phyloP scores from a whole-genome alignment of 108 stramenopile species.

The Mediolabrus comicus region DNA sequence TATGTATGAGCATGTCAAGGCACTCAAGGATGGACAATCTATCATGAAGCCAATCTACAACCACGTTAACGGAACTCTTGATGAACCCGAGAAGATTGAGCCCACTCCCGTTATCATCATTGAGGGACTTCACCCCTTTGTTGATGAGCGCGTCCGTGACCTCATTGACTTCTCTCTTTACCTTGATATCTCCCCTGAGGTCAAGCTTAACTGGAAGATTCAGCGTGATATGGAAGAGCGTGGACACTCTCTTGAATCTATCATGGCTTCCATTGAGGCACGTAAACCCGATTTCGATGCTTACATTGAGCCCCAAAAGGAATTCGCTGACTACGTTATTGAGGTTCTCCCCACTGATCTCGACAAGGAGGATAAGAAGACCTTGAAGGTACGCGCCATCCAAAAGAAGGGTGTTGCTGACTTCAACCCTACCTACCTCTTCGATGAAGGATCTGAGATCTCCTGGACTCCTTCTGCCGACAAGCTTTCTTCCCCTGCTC shows the following conservation, averaged over 20 bases:
- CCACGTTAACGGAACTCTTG: conserved; percentile 98
- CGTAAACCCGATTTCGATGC: conserved; percentile 96
- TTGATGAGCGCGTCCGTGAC: conserved; percentile 92
- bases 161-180: conserved; percentile 97
- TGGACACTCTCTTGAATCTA: conserved; percentile 94
- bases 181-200: conserved; percentile 95
- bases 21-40: conserved; percentile 92
- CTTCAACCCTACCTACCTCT: conserved; percentile 93
- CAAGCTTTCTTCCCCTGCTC: conserved; percentile 90
- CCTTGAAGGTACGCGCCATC: conserved; percentile 91
- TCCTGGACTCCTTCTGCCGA: conserved; percentile 86
- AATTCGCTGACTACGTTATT: conserved; percentile 88
- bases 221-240: conserved; percentile 98
- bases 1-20: conserved; percentile 95
- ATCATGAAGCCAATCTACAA: conserved; percentile 98
- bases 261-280: conserved; percentile 96
- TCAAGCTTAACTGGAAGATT: conserved; percentile 99
- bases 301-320: conserved; percentile 96
- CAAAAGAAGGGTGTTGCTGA: conserved; percentile 91
- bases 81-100: conserved; percentile 92
- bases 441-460: conserved; percentile 93
- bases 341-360: conserved; percentile 95
- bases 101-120: conserved; percentile 97
- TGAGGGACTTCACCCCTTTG: conserved; percentile 97
- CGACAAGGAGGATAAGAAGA: conserved; percentile 94